Evolutionary conservation across 257 asterid genomes (phyloP).

Genomic region (Salvia splendens): DNA sequence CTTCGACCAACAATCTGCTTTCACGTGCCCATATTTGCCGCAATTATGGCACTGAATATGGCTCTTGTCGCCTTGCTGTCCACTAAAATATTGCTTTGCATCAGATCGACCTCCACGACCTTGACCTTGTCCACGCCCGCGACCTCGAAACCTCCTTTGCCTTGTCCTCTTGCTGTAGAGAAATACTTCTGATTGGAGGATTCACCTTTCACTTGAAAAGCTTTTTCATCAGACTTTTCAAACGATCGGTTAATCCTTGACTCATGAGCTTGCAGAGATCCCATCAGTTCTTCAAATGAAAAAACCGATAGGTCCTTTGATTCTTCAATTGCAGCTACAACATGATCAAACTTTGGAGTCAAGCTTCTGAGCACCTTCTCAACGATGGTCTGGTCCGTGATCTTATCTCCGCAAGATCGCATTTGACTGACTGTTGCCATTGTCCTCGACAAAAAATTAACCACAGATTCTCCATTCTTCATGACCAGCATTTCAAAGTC

Average conservation of each 20-base stretch:
- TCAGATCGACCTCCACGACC: slow-evolving; percentile 2
- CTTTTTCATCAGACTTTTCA: slow-evolving; percentile 21
- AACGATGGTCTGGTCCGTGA: not conserved
- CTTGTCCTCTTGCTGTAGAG: not conserved
- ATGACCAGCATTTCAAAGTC: not conserved
- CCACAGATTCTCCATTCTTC: slow-evolving; percentile 1
- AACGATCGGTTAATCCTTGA: not conserved
- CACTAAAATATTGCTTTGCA: not conserved
- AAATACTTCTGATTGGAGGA: not conserved
- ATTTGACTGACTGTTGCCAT: not conserved
- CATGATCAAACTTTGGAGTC: slow-evolving; percentile 26
- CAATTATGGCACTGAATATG: not conserved
- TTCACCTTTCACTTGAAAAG: not conserved
- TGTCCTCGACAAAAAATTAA: not conserved
- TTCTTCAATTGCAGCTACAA: slow-evolving; percentile 13
- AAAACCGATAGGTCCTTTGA: not conserved
- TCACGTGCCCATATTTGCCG: slow-evolving; percentile 1
- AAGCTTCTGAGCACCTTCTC: slow-evolving; percentile 6
- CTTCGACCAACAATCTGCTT: slow-evolving; percentile 23
- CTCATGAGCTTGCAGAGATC: slow-evolving; percentile 24
- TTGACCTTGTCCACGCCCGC: not conserved
- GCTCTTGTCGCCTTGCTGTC: not conserved
- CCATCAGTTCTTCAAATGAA: slow-evolving; percentile 14
- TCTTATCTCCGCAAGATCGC: not conserved
- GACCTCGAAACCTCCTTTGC: not conserved